Base-by-base conservation (phyloP, 768 basidiomycete genomes). In the Holtermanniella nyarrowii region DNA sequence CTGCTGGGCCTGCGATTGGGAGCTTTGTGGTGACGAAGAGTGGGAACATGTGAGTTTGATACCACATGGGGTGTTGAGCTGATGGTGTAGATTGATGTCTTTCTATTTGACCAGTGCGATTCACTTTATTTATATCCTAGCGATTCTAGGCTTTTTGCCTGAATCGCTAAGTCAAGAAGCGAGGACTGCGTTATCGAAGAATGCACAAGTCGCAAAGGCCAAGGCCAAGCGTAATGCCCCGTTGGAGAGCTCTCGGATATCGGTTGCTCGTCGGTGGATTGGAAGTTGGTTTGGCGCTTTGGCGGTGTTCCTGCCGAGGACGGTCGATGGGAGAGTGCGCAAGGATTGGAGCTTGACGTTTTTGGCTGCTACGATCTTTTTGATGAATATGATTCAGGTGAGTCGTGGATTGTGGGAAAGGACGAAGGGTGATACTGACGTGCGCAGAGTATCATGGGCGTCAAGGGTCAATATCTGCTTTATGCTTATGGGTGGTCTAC, bases 301-400 rank as follows among this genome's bases (percentile, higher is more conserved):
- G 31, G 74, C 77, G 0, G 77, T 87, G 62, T 85, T 89, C 63
- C 39, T 78, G 23, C 87, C 87, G 13, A 74, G 76, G 46, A 73
- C 59, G 52, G 58, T 59, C 18, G 57, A 61, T 69, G 59, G 66
- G 67, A 16, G 65, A 14, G 39, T 69, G 14, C 73, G 75, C 46
- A 80, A 72, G 59, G 86, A 87, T 62, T 89, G 82, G 77, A 86
- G 82, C 63, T 73, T 91, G 65, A 82, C 82, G 2, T 75, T 81
- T 52, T 70, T 87, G 3, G 87, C 82, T 2, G 48, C 79, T 3
- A 78, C 79, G 3, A 62, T 85, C 46, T 85, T 87, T 63, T 64
- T 76, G 11, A 80, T 83, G 67, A 68, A 82, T 26, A 74, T 86
- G 26, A 79, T 85, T 2, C 77, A 77, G 44, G 84, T 85, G 66